Base-by-base conservation (phyloP, 768 basidiomycete genomes). In the Gautieria morchelliformis region DNA sequence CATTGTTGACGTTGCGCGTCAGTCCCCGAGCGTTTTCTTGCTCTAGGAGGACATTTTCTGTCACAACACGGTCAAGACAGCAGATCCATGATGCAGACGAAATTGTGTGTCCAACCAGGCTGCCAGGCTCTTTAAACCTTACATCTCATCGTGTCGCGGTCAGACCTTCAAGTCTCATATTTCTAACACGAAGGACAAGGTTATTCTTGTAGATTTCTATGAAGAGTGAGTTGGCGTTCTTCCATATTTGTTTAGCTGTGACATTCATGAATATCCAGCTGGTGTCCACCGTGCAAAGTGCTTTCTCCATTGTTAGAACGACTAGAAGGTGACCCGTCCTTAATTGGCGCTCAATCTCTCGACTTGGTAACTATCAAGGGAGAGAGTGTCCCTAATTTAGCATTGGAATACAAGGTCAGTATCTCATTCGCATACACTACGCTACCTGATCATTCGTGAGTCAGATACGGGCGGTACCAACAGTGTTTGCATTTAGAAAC, bases 151-250 rank as follows among this genome's bases (percentile, higher is more conserved):
- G 11, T 20, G 7, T 37, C 19, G 12, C 14, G 35, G 10, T 49
- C 46, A 57, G 56, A 47, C 46, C 11, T 57, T 47, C 37, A 57
- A 39, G 15, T 27, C 37, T 20, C 56, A 57, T 27, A 27, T 57
- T 35, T 30, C 44, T 7, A 57, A 47, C 17, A 40, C 48, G 17
- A 57, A 57, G 48, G 56, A 57, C 56, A 78, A 80, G 49, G 69
- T 86, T 24, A 78, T 85, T 42, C 70, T 90, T 6, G 87, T 88
- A 22, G 88, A 90, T 62, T 90, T 90, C 62, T 85, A 89, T 66
- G 88, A 89, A 48, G 80, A 88, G 88, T 89, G 63, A 48, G 83
- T 74, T 17, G 24, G 27, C 45, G n/a, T 61, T 40, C 60, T 35
- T 46, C 50, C 59, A n/a, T 19, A 27, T 24, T 35, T 48, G 14